Evolutionary conservation across 1,139 yeast genomes (phyloP).

Genomic region (Pneumocystis carinii): DNA sequence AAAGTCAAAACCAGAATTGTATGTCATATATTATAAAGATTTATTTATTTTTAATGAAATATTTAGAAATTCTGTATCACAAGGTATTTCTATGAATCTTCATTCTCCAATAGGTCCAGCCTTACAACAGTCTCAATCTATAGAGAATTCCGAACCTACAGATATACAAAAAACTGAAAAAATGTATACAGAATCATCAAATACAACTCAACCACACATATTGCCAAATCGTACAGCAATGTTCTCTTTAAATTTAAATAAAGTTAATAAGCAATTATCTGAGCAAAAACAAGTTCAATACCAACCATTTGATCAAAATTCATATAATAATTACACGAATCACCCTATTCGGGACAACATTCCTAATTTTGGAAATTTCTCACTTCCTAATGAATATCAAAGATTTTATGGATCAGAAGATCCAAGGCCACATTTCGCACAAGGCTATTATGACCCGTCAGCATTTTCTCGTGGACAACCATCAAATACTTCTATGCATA

Average conservation of each 20-base stretch:
- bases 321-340: not conserved
- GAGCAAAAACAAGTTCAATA: not conserved
- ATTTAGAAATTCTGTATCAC: not conserved
- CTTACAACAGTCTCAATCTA: not conserved
- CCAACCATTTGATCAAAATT: not conserved
- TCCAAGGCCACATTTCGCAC: not conserved
- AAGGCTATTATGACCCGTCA: conserved; percentile 2
- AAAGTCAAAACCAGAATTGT: not conserved
- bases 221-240: not conserved
- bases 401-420: conserved; percentile 1
- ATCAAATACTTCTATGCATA: not conserved
- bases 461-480: not conserved
- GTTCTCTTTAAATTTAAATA: not conserved
- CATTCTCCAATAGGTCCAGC: not conserved
- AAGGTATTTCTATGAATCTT: not conserved
- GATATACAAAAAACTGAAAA: not conserved
- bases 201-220: not conserved
- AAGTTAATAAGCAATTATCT: not conserved
- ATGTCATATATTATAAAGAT: not conserved
- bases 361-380: not conserved
- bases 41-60: not conserved
- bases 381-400: not conserved
- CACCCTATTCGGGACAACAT: not conserved
- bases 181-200: not conserved
- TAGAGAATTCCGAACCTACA: not conserved